A percentile compares a stretch with the other conserved stretches of the same genome.
Conservation (phyloP, 2,329 filamentous ascomycete species). For the Xylaria sp. region DNA sequence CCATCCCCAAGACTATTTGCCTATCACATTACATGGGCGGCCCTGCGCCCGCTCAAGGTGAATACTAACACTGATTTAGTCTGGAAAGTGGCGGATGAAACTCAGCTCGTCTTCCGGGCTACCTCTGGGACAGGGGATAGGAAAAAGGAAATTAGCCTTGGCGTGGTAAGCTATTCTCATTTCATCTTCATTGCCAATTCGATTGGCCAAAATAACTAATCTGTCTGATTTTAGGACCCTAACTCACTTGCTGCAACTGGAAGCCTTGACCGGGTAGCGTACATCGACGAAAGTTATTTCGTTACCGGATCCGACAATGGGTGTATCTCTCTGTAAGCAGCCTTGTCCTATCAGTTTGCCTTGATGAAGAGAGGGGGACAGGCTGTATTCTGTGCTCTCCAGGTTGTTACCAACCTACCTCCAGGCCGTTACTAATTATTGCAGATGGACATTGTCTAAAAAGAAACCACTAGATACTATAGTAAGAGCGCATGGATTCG, state of each 20-base stretch:
- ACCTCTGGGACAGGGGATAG: constrained; percentile 69
- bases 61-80: constrained; percentile 52
- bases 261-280: constrained; percentile 90
- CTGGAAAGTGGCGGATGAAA: constrained; percentile 97
- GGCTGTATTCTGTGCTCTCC: not conserved
- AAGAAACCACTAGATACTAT: constrained; percentile 92
- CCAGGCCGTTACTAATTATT: constrained; percentile 53
- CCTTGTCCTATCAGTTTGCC: not conserved
- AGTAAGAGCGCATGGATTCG: constrained; percentile 84
- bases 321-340: constrained; percentile 76
- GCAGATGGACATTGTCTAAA: constrained; percentile 60
- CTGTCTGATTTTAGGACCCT: constrained; percentile 51
- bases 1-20: not conserved
- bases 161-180: constrained; percentile 27
- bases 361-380: not conserved
- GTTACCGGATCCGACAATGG: constrained; percentile 96
- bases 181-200: not conserved
- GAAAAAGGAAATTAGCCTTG: constrained; percentile 53
- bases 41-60: not conserved
- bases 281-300: constrained; percentile 88
- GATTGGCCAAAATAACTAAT: constrained; percentile 37
- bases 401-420: not conserved
- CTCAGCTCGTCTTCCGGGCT: constrained; percentile 93
- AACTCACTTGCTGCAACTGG: constrained; percentile 76
- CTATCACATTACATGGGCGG: not conserved